Conservation (phyloP, 768 basidiomycete genomes). For the Pleurotus salmoneostramineus region DNA sequence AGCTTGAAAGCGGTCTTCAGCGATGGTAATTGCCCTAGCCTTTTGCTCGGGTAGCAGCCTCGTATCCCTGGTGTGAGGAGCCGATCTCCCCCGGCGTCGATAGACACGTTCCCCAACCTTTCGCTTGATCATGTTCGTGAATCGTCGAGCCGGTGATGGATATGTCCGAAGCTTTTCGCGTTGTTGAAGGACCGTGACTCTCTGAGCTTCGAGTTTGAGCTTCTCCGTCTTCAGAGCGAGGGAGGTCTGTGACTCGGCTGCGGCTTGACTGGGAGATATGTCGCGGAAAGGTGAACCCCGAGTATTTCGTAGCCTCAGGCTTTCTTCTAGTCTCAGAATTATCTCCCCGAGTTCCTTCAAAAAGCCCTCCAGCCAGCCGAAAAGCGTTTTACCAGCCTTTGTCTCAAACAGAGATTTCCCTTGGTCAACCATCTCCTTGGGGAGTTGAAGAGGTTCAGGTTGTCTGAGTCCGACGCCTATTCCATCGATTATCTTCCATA, state of each 20-base stretch:
- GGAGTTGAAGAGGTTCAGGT: conserved; percentile 15
- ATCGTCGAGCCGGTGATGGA: not conserved
- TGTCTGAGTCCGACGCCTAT: conserved; percentile 13
- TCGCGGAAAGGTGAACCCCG: not conserved
- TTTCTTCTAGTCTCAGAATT: not conserved
- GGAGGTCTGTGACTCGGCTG: not conserved
- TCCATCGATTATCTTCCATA: conserved; percentile 31
- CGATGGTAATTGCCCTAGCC: not conserved
- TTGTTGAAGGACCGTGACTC: not conserved
- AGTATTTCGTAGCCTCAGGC: not conserved
- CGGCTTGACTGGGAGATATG: not conserved
- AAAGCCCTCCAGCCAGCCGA: not conserved
- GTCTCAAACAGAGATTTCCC: conserved; percentile 11
- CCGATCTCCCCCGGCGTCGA: not conserved
- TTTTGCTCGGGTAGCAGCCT: not conserved
- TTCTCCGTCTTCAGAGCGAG: not conserved
- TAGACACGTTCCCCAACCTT: not conserved
- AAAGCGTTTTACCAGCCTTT: not conserved
- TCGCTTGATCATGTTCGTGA: not conserved
- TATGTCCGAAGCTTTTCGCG: not conserved
- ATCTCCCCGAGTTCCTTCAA: not conserved
- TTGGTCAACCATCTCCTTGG: conserved; percentile 20
- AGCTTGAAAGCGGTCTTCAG: not conserved
- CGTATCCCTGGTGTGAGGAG: not conserved
- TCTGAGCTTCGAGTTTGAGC: not conserved